Evolutionary conservation across 164 flowering plant species (phyloP), one percentile per base, ranked within the genome.

Genomic region (Aristolochia californica): DNA sequence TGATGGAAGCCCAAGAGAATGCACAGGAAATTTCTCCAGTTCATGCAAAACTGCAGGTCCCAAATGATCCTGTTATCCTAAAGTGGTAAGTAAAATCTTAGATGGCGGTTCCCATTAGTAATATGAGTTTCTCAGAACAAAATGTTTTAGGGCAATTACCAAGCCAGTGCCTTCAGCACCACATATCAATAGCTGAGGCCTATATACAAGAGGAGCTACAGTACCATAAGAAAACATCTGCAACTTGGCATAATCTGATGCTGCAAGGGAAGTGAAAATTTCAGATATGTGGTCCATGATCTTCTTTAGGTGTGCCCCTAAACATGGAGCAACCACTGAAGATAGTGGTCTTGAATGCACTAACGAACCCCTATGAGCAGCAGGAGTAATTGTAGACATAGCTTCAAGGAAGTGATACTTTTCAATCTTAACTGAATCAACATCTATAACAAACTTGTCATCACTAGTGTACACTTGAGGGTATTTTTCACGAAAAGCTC

Each of bases 381-480:
- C 99, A 58, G 99, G 97, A 55, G 99, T 94, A 53, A 94, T 94
- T 53, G 96, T 80, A 26, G 89, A 79, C 97, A 90, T 94, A 60
- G 99, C 96, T 64, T 90, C 96, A 15, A 84, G 55, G 69, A 94
- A 90, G 70, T 94, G 99, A 77, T 76, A 77, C 66, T 84, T 87
- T 59, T 83, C 85, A 55, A 90, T 97, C 74, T 60, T 82, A 11
- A 94, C 87, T 18, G 95, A 83, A 59, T 90, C 99, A 57, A 94
- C 91, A 72, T 94, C 96, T 60, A 94, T 90, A 62, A 90, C 25
- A 69, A 90, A 94, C 68, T 94, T 94, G 68, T 94, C 99, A 75
- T 94, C 99, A 71, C 99, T 85, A 2, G 95, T 85, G 71, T 94
- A 94, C 61, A 94, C 99, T 75, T 94, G 99, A 63, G 99, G 99